These are phyloP conservation scores for Candida berthetii DNA, from an alignment of 805 yeast species.

Conservation along the genomic window DNA sequence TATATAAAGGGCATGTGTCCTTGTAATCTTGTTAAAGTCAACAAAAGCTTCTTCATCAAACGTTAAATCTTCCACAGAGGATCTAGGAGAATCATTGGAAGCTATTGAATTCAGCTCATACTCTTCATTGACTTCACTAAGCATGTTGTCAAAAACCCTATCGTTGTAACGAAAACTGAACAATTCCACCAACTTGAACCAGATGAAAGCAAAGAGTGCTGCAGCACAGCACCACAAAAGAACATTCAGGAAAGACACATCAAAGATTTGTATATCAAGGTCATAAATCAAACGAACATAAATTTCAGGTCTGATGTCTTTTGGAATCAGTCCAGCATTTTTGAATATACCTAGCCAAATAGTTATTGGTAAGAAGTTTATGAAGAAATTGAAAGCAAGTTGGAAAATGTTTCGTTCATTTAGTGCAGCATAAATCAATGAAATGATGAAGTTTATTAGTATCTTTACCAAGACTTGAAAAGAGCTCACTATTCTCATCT, in stretches of 20 bases:
- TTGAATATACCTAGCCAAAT: conserved; percentile 53
- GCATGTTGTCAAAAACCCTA: not conserved
- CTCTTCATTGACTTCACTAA: not conserved
- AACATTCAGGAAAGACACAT: conserved; percentile 8
- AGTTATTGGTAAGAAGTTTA: conserved; percentile 47
- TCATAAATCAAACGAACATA: conserved; percentile 40
- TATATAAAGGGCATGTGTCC: conserved; percentile 8
- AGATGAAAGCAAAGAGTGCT: conserved; percentile 6
- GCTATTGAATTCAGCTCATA: not conserved
- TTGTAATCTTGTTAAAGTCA: conserved; percentile 9
- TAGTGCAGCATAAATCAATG: conserved; percentile 5
- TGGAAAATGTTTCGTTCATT: conserved; percentile 33
- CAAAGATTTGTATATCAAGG: conserved; percentile 35
- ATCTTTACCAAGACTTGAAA: no score
- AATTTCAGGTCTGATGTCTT: conserved; percentile 44
- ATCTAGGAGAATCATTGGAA: not conserved
- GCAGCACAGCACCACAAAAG: conserved; percentile 12
- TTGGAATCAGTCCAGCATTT: conserved; percentile 54
- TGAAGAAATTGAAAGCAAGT: conserved; percentile 35
- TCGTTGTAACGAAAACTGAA: conserved; percentile 22
- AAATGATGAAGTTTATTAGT: no score
- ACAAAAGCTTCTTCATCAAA: not conserved
- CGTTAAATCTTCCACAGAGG: not conserved
- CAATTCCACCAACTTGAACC: conserved; percentile 18
- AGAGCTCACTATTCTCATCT: no score